Conservation (phyloP, 768 basidiomycete genomes). For the Leccinum olivaceopallidum region DNA sequence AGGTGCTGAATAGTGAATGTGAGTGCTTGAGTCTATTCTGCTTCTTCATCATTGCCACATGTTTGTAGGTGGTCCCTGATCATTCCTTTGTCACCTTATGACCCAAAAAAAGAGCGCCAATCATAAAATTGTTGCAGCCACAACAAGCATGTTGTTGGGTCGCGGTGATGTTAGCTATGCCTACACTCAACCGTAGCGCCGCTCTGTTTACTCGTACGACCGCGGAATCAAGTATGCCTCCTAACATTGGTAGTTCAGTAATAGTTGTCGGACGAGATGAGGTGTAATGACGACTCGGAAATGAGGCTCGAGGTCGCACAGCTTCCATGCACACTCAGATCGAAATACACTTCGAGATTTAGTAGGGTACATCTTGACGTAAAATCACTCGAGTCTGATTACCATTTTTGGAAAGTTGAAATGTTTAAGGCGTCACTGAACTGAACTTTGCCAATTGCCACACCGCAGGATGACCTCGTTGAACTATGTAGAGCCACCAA, state of each 20-base stretch:
- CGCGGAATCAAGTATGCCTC: background rate
- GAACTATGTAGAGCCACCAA: constrained; percentile 62
- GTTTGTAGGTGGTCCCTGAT: background rate
- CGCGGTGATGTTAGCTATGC: background rate
- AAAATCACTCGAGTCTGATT: constrained; percentile 19
- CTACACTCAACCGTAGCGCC: background rate
- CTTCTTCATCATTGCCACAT: background rate
- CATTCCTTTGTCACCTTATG: background rate
- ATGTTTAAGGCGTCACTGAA: background rate
- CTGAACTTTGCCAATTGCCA: constrained; percentile 14
- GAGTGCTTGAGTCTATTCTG: background rate
- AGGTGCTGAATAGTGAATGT: background rate
- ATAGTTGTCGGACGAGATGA: background rate
- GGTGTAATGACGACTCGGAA: background rate
- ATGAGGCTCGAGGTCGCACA: background rate
- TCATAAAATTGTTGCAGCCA: background rate
- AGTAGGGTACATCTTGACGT: constrained; percentile 13
- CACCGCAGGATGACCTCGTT: constrained; percentile 28
- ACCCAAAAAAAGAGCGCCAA: background rate
- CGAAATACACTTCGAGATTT: background rate
- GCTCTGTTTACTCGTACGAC: background rate
- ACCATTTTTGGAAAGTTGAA: constrained; percentile 12
- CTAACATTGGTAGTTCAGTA: background rate
- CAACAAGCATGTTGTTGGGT: background rate
- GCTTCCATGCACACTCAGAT: background rate